Base-by-base conservation (phyloP, 441 rosid genomes). In the Aleurites moluccanus region DNA sequence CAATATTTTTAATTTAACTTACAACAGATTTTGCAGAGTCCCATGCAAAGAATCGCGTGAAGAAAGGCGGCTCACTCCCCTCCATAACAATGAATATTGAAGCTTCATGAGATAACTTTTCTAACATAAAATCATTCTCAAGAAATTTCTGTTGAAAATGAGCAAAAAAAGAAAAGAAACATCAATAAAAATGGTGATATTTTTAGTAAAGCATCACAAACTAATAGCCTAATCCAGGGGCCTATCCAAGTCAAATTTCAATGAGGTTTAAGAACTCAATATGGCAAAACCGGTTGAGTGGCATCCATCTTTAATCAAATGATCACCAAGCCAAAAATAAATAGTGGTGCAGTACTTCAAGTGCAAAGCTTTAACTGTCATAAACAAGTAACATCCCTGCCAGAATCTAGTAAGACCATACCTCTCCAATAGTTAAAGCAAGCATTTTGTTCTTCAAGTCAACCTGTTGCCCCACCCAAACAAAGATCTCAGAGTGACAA, bases 391-490 rank as follows among this genome's bases (percentile, higher is more conserved):
- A 44, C n/a, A 67, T 33, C n/a, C 45, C 2, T 60, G 33, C 73
- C 42, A 73, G 64, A 44, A 70, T 55, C 69, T 23, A 59, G 33
- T 20, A 55, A 52, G 49, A 44, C 42, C 76, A 63, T 86, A 96
- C 99, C 98, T 91, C 92, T 68, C 95, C 98, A 73, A 89, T 92
- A 55, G 83, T 75, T 70, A 92, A 80, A 80, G 90, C 92, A 64
- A 87, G 89, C 60, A 81, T 60, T 83, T 83, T 90, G 47, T 71
- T 92, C 86, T 92, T 90, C 68, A 89, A 49, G 77, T 94, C 97
- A 72, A 89, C 97, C 80, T 86, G 87, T 78, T 89, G 95, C 49
- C 99, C 99, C 52, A 92, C 94, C 99, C 99, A 96, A 69, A 94
- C 93, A 89, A 84, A 96, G 82, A 91, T 85, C 75, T 88, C 92